Conservation (phyloP, 1,284 basidiomycete genomes). For the Irpex rosettiformis region DNA sequence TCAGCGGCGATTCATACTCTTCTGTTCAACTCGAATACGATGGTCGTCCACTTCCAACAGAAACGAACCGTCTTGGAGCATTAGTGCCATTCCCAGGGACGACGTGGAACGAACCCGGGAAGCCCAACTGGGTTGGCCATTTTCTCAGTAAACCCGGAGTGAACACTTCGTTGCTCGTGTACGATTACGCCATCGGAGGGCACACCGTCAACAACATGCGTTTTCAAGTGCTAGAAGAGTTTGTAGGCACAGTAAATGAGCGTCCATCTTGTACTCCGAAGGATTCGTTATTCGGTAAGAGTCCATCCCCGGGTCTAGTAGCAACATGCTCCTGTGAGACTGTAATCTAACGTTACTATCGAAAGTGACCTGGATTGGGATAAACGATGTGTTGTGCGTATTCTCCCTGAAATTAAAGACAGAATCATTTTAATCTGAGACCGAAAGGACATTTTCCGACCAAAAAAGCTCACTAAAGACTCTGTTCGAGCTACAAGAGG, state of each 20-base stretch:
- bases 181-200: slow-evolving; percentile 50
- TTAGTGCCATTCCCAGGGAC: slow-evolving; percentile 37
- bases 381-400: slow-evolving; percentile 58
- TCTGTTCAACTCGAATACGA: slow-evolving; percentile 32
- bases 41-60: slow-evolving; percentile 27
- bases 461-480: slow-evolving; percentile 13
- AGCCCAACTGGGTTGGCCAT: slow-evolving; percentile 55
- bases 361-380: slow-evolving; percentile 62
- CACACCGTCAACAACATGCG: slow-evolving; percentile 36
- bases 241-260: slow-evolving; percentile 18
- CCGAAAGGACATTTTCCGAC: slow-evolving; percentile 1
- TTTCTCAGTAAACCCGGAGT: slow-evolving; percentile 40
- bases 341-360: no score
- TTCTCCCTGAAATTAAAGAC: not conserved
- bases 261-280: slow-evolving; percentile 39
- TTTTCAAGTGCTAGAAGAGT: slow-evolving; percentile 32
- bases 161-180: slow-evolving; percentile 38
- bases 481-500: slow-evolving; percentile 42
- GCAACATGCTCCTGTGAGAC: not conserved
- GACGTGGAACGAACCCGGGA: slow-evolving; percentile 39
- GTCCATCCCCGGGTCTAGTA: no score
- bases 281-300: slow-evolving; percentile 47
- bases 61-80: slow-evolving; percentile 43
- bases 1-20: slow-evolving; percentile 53
- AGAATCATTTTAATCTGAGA: no score